A percentile compares a stretch with the other conserved stretches of the same genome.
Evolutionary conservation across 208 protist species (phyloP).

Genomic region (Acanthamoeba rhysodes): DNA sequence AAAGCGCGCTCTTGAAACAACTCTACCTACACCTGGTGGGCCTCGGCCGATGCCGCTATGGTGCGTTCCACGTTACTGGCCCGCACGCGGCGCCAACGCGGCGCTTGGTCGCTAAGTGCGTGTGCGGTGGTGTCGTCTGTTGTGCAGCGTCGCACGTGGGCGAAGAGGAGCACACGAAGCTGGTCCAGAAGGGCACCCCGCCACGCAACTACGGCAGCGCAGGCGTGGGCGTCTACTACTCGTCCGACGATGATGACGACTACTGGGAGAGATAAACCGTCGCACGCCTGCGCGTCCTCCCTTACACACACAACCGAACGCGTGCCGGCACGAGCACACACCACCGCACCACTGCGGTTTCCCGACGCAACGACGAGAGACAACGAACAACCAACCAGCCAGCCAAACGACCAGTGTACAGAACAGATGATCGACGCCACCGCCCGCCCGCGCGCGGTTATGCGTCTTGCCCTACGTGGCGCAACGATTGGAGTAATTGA

Average conservation of each 20-base stretch:
- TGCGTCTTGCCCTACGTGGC: too few relatives aligned
- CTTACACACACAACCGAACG: neutral
- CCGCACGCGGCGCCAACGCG: neutral
- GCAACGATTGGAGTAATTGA: neutral
- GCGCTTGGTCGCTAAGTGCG: too few relatives aligned
- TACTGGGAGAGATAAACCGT: conserved; percentile 24
- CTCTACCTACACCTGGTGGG: conserved; percentile 4
- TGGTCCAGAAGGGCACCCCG: conserved; percentile 35
- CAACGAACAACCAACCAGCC: too few relatives aligned
- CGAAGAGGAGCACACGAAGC: conserved; percentile 47
- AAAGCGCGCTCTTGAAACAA: neutral
- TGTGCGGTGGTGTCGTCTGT: too few relatives aligned
- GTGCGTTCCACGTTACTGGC: neutral
- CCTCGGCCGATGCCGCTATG: neutral
- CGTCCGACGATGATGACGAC: conserved; percentile 49
- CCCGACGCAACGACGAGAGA: too few relatives aligned
- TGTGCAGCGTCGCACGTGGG: conserved; percentile 6
- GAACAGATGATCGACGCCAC: neutral
- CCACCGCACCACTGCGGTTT: too few relatives aligned
- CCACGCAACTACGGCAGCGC: conserved; percentile 22
- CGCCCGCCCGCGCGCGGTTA: neutral
- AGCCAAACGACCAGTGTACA: too few relatives aligned
- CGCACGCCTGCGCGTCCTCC: neutral
- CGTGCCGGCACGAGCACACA: too few relatives aligned
- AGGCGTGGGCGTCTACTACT: conserved; percentile 39